Base-by-base conservation (phyloP, 2,329 filamentous ascomycete genomes). In the Fusarium proliferatum region DNA sequence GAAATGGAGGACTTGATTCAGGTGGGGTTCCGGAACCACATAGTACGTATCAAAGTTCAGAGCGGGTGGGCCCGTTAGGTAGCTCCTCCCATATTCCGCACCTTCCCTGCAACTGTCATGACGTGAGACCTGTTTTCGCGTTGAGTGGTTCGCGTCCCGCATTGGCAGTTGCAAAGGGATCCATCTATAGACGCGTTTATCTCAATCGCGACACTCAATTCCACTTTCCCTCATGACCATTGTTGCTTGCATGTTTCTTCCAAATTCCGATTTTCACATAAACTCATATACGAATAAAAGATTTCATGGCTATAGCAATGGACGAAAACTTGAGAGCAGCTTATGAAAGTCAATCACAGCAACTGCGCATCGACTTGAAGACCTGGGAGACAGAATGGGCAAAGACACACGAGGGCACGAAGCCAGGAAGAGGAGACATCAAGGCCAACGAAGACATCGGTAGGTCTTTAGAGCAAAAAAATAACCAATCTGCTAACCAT, bases 381-480 rank as follows among this genome's bases (percentile, higher is more conserved):
- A 81, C 82, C 73, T 96, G 93, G 91, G 94, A 96, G 80, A 89
- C 85, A 72, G 84, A 88, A 11, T 96, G 93, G 85, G 87, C 89
- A 10, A 84, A 84, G 30, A 80, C 85, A 21, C 88, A 95, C 78
- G 84, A 83, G 38, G 93, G 93, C 57, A 88, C 86, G 72, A 95
- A 94, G 84, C 91, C 93, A 8, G 85, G 87, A 56, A 88, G 92
- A 64, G 88, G 90, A n/a, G 93, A 94, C 77, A 95, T 96, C 84
- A 95, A 94, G 82, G 86, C 87, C 59, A 90, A 94, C 76, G 86
- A 88, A 11, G 87, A 88, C 1, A 94, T 95, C 77, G 91, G 93
- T 94, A 87, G 39, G 84, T 53, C 6, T 6, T 19, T 39, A 26
- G 7, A n/a, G 15, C 4, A 3, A 15, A 11, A 12, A n/a, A 10